Conservation (phyloP, 2,329 filamentous ascomycete species). For the Fusarium scirpi region DNA sequence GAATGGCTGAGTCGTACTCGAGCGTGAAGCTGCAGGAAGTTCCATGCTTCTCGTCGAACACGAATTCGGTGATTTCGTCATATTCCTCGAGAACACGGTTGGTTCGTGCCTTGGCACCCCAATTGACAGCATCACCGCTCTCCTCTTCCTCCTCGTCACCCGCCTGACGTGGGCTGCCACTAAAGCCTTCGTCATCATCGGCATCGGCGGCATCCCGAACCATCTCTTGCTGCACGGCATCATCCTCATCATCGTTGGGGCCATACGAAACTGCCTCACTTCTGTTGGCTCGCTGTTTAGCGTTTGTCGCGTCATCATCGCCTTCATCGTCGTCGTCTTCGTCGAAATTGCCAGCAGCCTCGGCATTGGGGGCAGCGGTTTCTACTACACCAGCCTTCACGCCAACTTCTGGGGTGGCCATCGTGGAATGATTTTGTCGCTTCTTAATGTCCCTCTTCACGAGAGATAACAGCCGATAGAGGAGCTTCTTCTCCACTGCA, state of each 20-base stretch:
- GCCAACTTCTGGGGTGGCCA: constrained; percentile 81
- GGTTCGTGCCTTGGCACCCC: constrained; percentile 65
- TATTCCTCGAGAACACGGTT: constrained; percentile 73
- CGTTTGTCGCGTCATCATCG: constrained; percentile 81
- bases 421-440: constrained; percentile 72
- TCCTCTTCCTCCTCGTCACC: constrained; percentile 56
- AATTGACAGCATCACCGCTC: constrained; percentile 52
- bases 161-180: constrained; percentile 60
- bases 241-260: constrained; percentile 91
- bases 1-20: constrained; percentile 81
- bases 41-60: constrained; percentile 80
- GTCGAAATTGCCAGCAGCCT: constrained; percentile 51
- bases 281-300: constrained; percentile 81
- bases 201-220: constrained; percentile 70
- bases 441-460: constrained; percentile 87
- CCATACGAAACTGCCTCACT: constrained; percentile 89
- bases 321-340: constrained; percentile 72
- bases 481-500: constrained; percentile 83
- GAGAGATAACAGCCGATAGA: constrained; percentile 76
- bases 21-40: constrained; percentile 84
- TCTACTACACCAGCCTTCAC: constrained; percentile 66
- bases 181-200: constrained; percentile 68
- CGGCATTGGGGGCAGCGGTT: constrained; percentile 55
- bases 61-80: constrained; percentile 78
- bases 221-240: constrained; percentile 75